These are phyloP conservation scores for Sclerotinia spermophila DNA, from an alignment of 2,329 filamentous ascomycete genomes.

Conservation along the genomic window DNA sequence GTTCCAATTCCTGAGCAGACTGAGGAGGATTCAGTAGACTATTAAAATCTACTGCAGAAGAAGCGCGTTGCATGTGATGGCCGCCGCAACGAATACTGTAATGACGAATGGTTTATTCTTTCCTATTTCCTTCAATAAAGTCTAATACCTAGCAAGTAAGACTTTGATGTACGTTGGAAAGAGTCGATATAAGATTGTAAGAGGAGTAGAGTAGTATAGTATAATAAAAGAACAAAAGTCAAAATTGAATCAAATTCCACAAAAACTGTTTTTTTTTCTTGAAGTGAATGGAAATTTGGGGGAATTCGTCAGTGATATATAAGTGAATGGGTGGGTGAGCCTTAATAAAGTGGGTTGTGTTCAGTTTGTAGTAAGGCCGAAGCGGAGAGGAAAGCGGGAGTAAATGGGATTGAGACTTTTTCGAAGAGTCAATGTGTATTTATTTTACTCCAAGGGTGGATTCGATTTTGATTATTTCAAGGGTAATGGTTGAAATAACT, in stretches of 20 bases:
- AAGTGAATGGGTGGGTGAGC: constrained; percentile 28
- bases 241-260: neutral
- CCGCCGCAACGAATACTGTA: constrained; percentile 37
- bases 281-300: constrained; percentile 21
- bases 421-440: neutral
- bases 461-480: neutral
- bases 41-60: constrained; percentile 70
- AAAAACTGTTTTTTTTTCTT: neutral
- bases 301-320: constrained; percentile 26
- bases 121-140: neutral
- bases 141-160: neutral
- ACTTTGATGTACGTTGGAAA: neutral
- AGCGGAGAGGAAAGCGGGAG: constrained; percentile 25
- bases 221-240: neutral
- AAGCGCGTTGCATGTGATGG: constrained; percentile 72
- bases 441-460: neutral
- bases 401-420: constrained; percentile 21
- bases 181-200: neutral
- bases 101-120: neutral
- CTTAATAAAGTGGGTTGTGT: constrained; percentile 26
- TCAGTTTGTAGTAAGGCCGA: constrained; percentile 12
- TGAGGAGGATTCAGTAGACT: constrained; percentile 70
- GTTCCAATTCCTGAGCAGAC: constrained; percentile 38
- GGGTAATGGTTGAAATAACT: neutral
- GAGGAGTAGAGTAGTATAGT: neutral